Evolutionary conservation across 1,284 basidiomycete genomes (phyloP), one percentile per base, ranked within the genome.

Genomic region (Pseudomicrostroma phylloplanum): DNA sequence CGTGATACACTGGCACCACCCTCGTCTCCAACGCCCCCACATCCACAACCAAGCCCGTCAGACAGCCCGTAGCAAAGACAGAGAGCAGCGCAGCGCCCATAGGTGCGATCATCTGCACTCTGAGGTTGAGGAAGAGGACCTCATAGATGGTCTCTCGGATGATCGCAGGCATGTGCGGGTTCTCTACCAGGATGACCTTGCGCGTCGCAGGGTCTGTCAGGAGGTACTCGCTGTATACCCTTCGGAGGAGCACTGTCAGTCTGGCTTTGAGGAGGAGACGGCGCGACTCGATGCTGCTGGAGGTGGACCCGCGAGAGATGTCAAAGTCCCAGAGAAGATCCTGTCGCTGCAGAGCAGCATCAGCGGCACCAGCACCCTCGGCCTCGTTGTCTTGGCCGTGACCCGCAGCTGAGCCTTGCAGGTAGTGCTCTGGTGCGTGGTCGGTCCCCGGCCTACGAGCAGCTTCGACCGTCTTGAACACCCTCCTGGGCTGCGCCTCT

Each of bases 11-110:
- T 0, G 94, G 92, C 48, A 94, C 83, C 7, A 88, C 86, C 1
- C 87, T 88, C 0, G 92, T 89, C 79, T 98, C 93, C 1, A 94
- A 84, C 77, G 92, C 88, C 0, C 94, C 96, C 67, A 87, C 87
- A 72, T 97, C 92, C 1, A 97, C 83, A 0, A 97, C 92, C 8
- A 98, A 84, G 1, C 94, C 94, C 0, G 92, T 93, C 67, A 92
- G 88, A 63, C 89, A 83, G 3, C 96, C 94, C 1, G 88, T 86
- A 1, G 91, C 87, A 61, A 96, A 83, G 15, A 97, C 81, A 0
- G 91, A 85, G 9, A 96, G 84, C 0, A 97, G 80, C 70, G 91
- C 90, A 62, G 90, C 88, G 7, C 71, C 66, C 3, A 76, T 62
- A 13, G 97, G 97, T 0, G 92, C 92, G 65, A 98, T 84, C 1